Base-by-base conservation (phyloP, 495 filamentous ascomycete species). In the Aspergillus mulundensis region DNA sequence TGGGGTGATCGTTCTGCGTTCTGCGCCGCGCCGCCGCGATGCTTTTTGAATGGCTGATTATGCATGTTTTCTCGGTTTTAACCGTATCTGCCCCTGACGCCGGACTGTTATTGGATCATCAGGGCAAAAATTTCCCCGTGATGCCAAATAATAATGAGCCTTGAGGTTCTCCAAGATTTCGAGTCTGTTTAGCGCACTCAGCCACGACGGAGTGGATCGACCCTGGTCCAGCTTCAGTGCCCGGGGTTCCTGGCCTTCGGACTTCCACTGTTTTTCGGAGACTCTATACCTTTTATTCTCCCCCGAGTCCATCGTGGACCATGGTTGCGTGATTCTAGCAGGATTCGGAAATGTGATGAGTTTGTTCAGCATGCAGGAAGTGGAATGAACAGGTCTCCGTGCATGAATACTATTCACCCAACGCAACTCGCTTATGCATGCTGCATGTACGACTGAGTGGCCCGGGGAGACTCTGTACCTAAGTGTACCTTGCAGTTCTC, bases 221-320 rank as follows among this genome's bases (percentile, higher is more conserved):
- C 49, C 48, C 34, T 40, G 16, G 49, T 45, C 50, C 16, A 19
- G 40, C 38, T 15, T 36, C 57, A 43, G 16, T 36, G 49, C n/a
- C n/a, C n/a, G n/a, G n/a, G n/a, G n/a, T 32, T 44, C 36, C 51
- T 53, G 39, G 43, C 49, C 54, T 3, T 40, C n/a, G n/a, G n/a
- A n/a, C 15, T 12, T 60, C 58, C 61, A 61, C 61, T 47, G 52
- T 52, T 57, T 30, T 4, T 30, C 46, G n/a, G n/a, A n/a, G 38
- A 54, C 55, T 34, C 25, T n/a, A 28, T 28, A 28, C 25, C 8
- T 28, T 4, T 25, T 36, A 49, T 58, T 52, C 24, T 38, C 43
- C 20, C 55, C 48, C 28, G 55, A 20, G 43, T 48, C 16, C 58
- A 58, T 61, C 58, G 55, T 64, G 58, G 55, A 53, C 46, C 57